Conservation (phyloP, 352 stramenopile species). For the Globisporangium uncinulatum region DNA sequence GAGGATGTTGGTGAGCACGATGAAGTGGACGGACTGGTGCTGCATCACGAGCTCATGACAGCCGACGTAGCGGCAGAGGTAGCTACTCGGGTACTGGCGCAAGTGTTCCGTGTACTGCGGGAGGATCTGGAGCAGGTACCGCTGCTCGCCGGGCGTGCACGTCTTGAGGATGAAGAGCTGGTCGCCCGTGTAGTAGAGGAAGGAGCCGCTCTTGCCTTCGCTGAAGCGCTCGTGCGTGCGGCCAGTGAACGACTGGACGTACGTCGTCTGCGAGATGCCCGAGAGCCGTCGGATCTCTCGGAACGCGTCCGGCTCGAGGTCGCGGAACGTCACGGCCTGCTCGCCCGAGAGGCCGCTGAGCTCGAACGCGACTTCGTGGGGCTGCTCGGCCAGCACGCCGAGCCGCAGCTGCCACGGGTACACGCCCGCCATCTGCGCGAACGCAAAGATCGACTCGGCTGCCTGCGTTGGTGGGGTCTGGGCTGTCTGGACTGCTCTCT, state of each 20-base stretch:
- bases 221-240: constrained; percentile 85
- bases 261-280: constrained; percentile 67
- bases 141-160: constrained; percentile 74
- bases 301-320: constrained; percentile 80
- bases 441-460: constrained; percentile 52
- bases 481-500: background rate
- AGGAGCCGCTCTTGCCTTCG: constrained; percentile 86
- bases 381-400: constrained; percentile 34
- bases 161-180: constrained; percentile 89
- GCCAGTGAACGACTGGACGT: constrained; percentile 71
- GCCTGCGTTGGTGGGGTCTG: no score
- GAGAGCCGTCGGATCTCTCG: constrained; percentile 77
- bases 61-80: constrained; percentile 85
- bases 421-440: constrained; percentile 57
- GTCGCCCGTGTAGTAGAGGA: constrained; percentile 88
- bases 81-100: constrained; percentile 78
- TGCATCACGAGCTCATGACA: constrained; percentile 86
- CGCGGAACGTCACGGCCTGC: constrained; percentile 71
- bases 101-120: constrained; percentile 85
- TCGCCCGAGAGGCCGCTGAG: constrained; percentile 54
- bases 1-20: constrained; percentile 86
- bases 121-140: constrained; percentile 82
- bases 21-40: constrained; percentile 81
- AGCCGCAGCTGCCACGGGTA: constrained; percentile 59
- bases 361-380: constrained; percentile 65